Base-by-base conservation (phyloP, 371 early-diverging fungal species). In the Apophysomyces trapeziformis region DNA sequence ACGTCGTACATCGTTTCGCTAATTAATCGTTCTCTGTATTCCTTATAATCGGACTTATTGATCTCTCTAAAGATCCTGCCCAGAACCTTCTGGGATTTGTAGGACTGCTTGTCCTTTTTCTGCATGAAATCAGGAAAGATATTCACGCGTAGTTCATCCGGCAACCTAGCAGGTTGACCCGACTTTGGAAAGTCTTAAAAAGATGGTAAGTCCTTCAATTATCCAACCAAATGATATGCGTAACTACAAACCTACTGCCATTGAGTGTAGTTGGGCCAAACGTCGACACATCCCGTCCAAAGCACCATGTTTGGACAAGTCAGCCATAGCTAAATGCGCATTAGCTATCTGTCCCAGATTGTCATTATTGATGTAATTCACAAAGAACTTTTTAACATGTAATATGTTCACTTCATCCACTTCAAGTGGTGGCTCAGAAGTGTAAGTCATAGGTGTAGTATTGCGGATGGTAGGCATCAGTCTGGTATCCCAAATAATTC, bases 131-230 rank as follows among this genome's bases (percentile, higher is more conserved):
- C 72, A 1, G 72, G 72, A 13, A 62, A 72, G 2, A 11, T 38
- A 9, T n/a, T 44, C 0, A 58, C 26, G 13, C 62, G 54, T 6
- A 75, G 60, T 35, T 67, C 65, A 5, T 54, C 36, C 5, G 65
- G 67, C 21, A 85, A 46, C 3, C 12, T 37, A 5, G 85, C 89
- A 1, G 87, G 79, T 37, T 71, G 75, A 0, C 93, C 92, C 18
- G 89, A 85, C 71, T 91, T 91, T 4, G 89, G 82, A 59, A 89
- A 93, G 64, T 92, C 92, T 37, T 58, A 61, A 0, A 75, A 63
- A 16, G 38, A 37, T 32, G 39, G 56, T 7, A 7, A 38, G 8
- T 4, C 4, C 32, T 43, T n/a, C 39, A 8, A 57, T 2, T 18
- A 50, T 57, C 12, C 9, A 77, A 84, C 8, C 9, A 9, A 9